These are phyloP conservation scores for Lactifluus echinatus DNA, from an alignment of 768 basidiomycete genomes.

Conservation along the genomic window DNA sequence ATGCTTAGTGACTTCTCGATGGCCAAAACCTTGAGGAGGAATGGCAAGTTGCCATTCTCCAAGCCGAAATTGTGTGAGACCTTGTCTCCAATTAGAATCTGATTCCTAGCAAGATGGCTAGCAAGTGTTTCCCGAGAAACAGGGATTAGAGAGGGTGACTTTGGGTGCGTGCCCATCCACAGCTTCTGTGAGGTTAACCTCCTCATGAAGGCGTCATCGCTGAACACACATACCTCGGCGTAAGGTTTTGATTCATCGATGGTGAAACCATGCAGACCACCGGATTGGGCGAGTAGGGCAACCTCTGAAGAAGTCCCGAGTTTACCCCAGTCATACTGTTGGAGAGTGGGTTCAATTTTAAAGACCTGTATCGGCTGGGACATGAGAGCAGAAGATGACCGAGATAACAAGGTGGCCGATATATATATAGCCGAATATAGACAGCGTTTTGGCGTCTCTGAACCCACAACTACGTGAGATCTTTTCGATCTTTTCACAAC, in stretches of 20 bases:
- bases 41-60: constrained; percentile 65
- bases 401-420: not conserved
- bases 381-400: not conserved
- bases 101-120: constrained; percentile 54
- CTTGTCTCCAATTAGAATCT: constrained; percentile 45
- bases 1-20: constrained; percentile 87
- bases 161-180: constrained; percentile 98
- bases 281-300: constrained; percentile 69
- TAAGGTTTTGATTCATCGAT: constrained; percentile 72
- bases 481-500: not conserved
- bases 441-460: not conserved
- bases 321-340: constrained; percentile 96
- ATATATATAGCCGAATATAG: no score
- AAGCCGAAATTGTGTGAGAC: constrained; percentile 29
- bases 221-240: constrained; percentile 64
- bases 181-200: constrained; percentile 40
- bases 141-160: constrained; percentile 46
- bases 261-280: constrained; percentile 52
- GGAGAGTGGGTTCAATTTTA: constrained; percentile 74
- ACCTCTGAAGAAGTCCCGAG: constrained; percentile 71
- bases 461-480: not conserved
- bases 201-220: not conserved
- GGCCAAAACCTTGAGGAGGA: constrained; percentile 87
- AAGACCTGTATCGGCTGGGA: constrained; percentile 41
- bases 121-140: constrained; percentile 41